Evolutionary conservation across 768 basidiomycete species (phyloP).

Genomic region (Pleurotus tuoliensis): DNA sequence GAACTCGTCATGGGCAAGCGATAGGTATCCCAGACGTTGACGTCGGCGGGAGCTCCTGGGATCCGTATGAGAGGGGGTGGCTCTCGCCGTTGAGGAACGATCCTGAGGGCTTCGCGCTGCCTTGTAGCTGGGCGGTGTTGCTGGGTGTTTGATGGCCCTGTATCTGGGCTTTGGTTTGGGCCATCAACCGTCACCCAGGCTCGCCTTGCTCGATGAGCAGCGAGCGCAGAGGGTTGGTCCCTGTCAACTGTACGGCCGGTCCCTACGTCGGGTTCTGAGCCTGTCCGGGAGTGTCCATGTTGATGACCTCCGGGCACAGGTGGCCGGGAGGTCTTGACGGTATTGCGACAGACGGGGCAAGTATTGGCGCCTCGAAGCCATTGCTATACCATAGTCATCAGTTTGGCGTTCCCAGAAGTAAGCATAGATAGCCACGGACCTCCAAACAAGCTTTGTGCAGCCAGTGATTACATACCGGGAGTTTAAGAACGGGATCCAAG

Average conservation of each 20-base stretch:
- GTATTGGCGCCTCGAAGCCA: conserved; percentile 76
- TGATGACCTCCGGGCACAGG: not conserved
- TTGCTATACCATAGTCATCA: conserved; percentile 44
- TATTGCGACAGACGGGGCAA: conserved; percentile 77
- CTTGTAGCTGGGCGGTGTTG: too few species aligned
- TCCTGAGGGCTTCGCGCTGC: not conserved
- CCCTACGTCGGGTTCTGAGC: not conserved
- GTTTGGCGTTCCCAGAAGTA: too few species aligned
- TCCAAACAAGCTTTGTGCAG: conserved; percentile 73
- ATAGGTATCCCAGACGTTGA: not conserved
- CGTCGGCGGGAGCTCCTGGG: not conserved
- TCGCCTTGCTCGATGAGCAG: not conserved
- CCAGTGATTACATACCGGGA: conserved; percentile 76
- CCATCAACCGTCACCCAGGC: not conserved
- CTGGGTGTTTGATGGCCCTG: not conserved
- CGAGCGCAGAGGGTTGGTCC: not conserved
- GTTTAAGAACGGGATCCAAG: conserved; percentile 59
- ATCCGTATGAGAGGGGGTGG: not conserved
- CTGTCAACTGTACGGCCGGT: not conserved
- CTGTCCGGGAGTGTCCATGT: not conserved
- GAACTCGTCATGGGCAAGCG: not conserved
- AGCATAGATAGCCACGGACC: conserved; percentile 34
- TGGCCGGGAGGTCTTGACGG: conserved; percentile 30
- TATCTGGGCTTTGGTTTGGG: not conserved
- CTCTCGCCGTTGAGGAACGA: not conserved